phyloP scores from a whole-genome alignment of 345 rosid species.

The Aegle marmelos region DNA sequence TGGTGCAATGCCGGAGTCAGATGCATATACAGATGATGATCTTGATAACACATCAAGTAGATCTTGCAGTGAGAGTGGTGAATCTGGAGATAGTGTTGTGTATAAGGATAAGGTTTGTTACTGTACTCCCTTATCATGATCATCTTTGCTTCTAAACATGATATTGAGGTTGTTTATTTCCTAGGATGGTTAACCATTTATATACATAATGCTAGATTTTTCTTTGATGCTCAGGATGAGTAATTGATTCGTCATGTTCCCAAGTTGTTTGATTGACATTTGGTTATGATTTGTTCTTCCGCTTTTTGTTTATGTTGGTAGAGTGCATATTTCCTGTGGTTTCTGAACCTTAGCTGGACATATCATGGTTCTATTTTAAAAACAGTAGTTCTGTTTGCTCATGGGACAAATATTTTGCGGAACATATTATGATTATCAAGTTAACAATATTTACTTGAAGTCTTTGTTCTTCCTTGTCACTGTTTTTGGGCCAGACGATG shows the following conservation, averaged over 20 bases:
- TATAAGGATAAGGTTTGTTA: constrained; percentile 47
- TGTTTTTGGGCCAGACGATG: too few relatives aligned
- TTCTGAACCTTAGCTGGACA: background rate
- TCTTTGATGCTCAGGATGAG: constrained; percentile 9
- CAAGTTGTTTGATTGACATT: background rate
- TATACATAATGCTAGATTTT: background rate
- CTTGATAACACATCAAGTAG: constrained; percentile 44
- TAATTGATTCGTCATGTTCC: background rate
- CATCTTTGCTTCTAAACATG: constrained; percentile 11
- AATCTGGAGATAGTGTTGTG: constrained; percentile 37
- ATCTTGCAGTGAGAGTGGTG: constrained; percentile 44
- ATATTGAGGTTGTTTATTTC: background rate
- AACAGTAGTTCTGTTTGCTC: background rate
- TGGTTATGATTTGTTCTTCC: constrained; percentile 3
- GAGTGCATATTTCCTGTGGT: background rate
- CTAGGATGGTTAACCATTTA: background rate
- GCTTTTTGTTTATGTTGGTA: constrained; percentile 1
- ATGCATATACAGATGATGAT: constrained; percentile 54
- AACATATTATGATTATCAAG: background rate
- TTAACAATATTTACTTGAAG: background rate
- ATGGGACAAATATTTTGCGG: background rate
- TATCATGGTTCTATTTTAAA: background rate
- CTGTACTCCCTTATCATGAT: constrained; percentile 12
- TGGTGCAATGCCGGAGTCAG: constrained; percentile 50
- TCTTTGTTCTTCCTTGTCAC: too few relatives aligned